phyloP scores from a whole-genome alignment of 495 filamentous ascomycete genomes.

The Aspergillus baeticus region DNA sequence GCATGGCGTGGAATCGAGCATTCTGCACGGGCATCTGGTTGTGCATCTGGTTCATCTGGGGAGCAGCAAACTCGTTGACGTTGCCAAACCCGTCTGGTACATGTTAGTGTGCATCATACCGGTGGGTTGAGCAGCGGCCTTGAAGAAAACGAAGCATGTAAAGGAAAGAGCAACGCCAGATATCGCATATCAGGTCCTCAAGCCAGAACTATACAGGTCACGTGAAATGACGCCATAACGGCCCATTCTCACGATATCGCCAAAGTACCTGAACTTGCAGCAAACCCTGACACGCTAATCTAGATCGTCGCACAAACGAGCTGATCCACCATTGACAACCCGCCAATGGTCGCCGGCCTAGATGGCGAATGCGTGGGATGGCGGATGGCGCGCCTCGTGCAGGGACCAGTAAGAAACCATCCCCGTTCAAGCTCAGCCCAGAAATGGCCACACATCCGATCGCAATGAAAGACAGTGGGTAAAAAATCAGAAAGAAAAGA shows the following conservation, averaged over 20 bases:
- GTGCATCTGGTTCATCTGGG: conserved; percentile 29
- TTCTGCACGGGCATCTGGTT: conserved; percentile 29
- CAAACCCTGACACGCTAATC: conserved; percentile 14
- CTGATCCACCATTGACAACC: conserved; percentile 20
- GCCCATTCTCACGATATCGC: conserved; percentile 24
- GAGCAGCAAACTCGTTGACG: conserved; percentile 34
- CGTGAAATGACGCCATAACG: conserved; percentile 45
- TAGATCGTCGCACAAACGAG: conserved; percentile 17
- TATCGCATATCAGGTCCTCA: not conserved
- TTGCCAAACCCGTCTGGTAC: conserved; percentile 35
- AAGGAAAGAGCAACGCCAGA: not conserved
- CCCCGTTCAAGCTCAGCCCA: conserved; percentile 1
- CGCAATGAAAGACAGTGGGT: conserved; percentile 3
- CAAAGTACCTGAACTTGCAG: conserved; percentile 22
- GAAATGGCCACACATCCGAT: conserved; percentile 3
- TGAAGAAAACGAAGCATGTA: not conserved
- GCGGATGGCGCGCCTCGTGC: conserved; percentile 10
- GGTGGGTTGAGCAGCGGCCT: not conserved
- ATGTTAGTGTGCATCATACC: conserved; percentile 13
- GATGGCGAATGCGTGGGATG: conserved; percentile 17
- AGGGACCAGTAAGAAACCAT: conserved; percentile 5
- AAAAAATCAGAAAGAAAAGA: not conserved
- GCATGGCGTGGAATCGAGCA: conserved; percentile 26
- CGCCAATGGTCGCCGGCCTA: conserved; percentile 19
- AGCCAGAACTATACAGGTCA: conserved; percentile 24